Evolutionary conservation across 2,329 filamentous ascomycete genomes (phyloP).

Genomic region (Chrysoporthe cubensis): DNA sequence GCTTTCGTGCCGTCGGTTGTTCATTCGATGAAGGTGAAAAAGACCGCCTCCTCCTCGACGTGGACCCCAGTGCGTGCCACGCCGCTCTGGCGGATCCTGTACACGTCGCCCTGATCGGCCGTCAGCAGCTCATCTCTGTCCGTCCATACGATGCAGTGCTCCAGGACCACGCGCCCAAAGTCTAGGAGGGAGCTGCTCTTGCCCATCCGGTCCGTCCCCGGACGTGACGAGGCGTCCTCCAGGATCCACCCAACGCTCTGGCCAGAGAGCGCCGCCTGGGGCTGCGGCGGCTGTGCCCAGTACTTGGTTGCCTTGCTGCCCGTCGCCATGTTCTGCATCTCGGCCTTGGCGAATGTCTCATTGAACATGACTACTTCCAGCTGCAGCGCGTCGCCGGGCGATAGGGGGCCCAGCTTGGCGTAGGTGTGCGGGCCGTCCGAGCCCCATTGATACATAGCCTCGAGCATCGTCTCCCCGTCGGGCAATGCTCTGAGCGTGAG

Average conservation of each 20-base stretch:
- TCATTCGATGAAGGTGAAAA: not conserved
- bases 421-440: not conserved
- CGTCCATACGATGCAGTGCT: not conserved
- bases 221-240: not conserved
- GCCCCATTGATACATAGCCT: not conserved
- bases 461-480: not conserved
- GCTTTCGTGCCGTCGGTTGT: not conserved
- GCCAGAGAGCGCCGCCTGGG: not conserved
- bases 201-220: not conserved
- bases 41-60: not conserved
- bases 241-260: not conserved
- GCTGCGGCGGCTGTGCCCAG: not conserved
- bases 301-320: not conserved
- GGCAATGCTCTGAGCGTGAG: not conserved
- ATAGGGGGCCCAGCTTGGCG: not conserved
- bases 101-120: not conserved
- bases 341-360: not conserved
- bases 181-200: not conserved
- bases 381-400: not conserved
- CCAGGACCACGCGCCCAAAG: not conserved
- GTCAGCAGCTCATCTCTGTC: not conserved
- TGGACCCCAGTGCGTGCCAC: not conserved
- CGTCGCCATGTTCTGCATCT: not conserved
- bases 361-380: not conserved
- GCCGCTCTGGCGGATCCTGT: not conserved